Base-by-base conservation (phyloP, 2,329 filamentous ascomycete species). In the Diaporthe vaccinii region DNA sequence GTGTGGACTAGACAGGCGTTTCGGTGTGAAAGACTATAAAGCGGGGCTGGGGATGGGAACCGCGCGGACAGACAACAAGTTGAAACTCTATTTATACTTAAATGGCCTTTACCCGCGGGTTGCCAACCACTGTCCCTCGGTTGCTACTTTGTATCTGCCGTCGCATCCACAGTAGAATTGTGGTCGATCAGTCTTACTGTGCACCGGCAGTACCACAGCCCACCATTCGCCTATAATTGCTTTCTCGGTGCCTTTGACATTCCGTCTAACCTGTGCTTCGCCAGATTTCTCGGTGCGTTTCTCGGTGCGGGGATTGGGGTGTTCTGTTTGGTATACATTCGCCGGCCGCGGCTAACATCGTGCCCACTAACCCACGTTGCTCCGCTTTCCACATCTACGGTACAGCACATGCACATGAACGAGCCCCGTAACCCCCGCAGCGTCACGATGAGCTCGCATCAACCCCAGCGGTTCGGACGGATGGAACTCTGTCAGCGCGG, bases 381-480 rank as follows among this genome's bases (percentile, higher is more conserved):
- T 68, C 62, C 62, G 62, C 62, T 53, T 53, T 68, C 44, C 44
- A 51, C 44, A 17, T 62, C 53, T 20, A 31, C 53, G 17, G 34
- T 34, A 34, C 34, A 34, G 34, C 34, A 34, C 34, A 34, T 34
- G 25, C 25, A 51, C 31, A 4, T n/a, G 10, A 36, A 53, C 20
- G 15, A 25, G 14, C 31, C 65, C 31, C 46, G 3, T 68, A 14
- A 65, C 39, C 46, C 46, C 65, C 65, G 65, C 31, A 68, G 34
- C 31, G 46, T 39, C 65, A 41, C 41, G 15, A 39, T 41, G 49
- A 28, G 14, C 14, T 22, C 22, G 34, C n/a, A 41, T 55, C 34
- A 34, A 69, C 49, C 65, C 65, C 65, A 55, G 65, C 31, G 34
- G 65, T 69, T 41, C 65, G 65, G 65, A 39, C 49, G 41, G 65